A percentile compares a stretch with the other conserved stretches of the same genome.
Evolutionary conservation across 2,329 filamentous ascomycete genomes (phyloP).

Genomic region (Hymenoscyphus repandus): DNA sequence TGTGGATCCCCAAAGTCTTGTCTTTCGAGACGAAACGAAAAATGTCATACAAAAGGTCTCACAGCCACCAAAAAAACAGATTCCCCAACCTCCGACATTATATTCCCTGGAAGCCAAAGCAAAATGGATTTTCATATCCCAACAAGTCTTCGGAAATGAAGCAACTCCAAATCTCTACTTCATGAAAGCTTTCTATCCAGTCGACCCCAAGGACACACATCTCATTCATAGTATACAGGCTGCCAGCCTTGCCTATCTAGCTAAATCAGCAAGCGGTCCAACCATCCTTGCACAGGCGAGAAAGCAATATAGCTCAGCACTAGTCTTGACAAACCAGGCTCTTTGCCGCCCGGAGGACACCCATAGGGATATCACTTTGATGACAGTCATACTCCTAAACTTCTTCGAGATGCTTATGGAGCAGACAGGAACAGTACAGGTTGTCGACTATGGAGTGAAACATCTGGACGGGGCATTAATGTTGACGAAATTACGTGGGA

Average conservation of each 20-base stretch:
- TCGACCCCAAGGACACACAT: neutral
- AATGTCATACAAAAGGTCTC: neutral
- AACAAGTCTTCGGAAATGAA: constrained; percentile 6
- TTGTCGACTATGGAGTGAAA: neutral
- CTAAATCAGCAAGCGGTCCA: neutral
- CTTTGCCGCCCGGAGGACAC: neutral
- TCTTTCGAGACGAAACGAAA: constrained; percentile 10
- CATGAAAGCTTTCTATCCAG: constrained; percentile 4
- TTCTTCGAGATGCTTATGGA: constrained; percentile 6
- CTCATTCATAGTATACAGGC: constrained; percentile 5
- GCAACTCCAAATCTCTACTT: neutral
- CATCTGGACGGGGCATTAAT: constrained; percentile 6
- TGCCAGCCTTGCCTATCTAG: constrained; percentile 8
- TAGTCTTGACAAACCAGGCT: neutral
- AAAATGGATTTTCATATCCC: constrained; percentile 10
- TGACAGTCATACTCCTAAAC: constrained; percentile 6
- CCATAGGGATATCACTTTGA: neutral
- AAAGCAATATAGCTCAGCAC: neutral
- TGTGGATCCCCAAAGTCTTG: constrained; percentile 7
- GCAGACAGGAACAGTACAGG: neutral
- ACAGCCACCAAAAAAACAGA: too few species aligned
- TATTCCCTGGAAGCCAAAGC: constrained; percentile 1
- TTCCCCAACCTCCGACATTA: neutral
- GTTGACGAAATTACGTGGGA: constrained; percentile 1
- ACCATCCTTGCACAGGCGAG: constrained; percentile 3